Conservation (phyloP, 352 stramenopile genomes). For the Globisporangium mamillatum region DNA sequence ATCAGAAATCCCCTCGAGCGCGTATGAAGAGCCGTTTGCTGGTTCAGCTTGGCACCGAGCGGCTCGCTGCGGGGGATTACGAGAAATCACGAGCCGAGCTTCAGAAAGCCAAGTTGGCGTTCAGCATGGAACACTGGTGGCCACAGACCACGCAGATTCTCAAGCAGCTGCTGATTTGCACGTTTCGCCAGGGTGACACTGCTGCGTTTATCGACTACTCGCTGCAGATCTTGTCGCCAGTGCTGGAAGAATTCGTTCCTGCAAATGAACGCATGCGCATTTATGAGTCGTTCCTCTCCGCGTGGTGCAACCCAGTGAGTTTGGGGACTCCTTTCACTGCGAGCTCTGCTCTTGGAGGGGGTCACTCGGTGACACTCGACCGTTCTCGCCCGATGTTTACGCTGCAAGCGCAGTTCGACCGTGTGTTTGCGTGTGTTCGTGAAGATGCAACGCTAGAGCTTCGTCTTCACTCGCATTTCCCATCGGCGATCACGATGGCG, state of each 20-base stretch:
- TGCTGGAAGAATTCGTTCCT: slow-evolving; percentile 69
- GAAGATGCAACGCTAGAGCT: slow-evolving; percentile 57
- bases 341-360: slow-evolving; percentile 35
- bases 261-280: slow-evolving; percentile 46
- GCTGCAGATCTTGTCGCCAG: slow-evolving; percentile 73
- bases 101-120: slow-evolving; percentile 60
- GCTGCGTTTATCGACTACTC: slow-evolving; percentile 73
- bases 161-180: slow-evolving; percentile 72
- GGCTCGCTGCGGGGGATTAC: slow-evolving; percentile 67
- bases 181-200: slow-evolving; percentile 69
- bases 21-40: slow-evolving; percentile 77
- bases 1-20: slow-evolving; percentile 59
- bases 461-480: slow-evolving; percentile 54
- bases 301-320: slow-evolving; percentile 48
- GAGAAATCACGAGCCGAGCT: slow-evolving; percentile 62
- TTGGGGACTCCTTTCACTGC: slow-evolving; percentile 40
- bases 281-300: slow-evolving; percentile 59
- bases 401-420: slow-evolving; percentile 54
- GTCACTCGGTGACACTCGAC: slow-evolving; percentile 52
- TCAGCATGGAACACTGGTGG: slow-evolving; percentile 71
- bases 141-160: slow-evolving; percentile 70
- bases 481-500: slow-evolving; percentile 43
- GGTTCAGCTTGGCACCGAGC: slow-evolving; percentile 69
- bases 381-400: slow-evolving; percentile 48
- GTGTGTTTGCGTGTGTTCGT: slow-evolving; percentile 62